phyloP scores from a whole-genome alignment of 106 monocot species.

The Dactylorhiza incarnata region DNA sequence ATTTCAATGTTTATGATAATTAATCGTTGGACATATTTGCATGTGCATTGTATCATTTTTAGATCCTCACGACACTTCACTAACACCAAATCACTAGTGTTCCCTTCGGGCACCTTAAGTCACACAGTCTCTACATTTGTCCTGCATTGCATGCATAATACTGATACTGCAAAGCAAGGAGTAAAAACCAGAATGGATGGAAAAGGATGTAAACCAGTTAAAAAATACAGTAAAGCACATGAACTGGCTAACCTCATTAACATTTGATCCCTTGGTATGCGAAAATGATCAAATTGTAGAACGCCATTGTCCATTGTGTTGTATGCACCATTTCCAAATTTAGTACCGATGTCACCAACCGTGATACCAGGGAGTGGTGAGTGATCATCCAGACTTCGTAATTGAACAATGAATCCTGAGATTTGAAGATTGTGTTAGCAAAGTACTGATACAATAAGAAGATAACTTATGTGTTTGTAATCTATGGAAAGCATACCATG shows the following conservation, averaged over 20 bases:
- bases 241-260: conserved; percentile 63
- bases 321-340: conserved; percentile 97
- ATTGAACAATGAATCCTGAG: conserved; percentile 93
- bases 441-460: neutral
- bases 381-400: conserved; percentile 94
- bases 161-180: neutral
- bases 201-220: neutral
- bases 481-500: conserved; percentile 48
- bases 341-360: conserved; percentile 90
- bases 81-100: no score
- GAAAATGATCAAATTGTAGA: conserved; percentile 81
- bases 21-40: no score
- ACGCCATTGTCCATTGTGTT: conserved; percentile 99
- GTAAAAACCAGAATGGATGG: neutral
- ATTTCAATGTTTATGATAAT: no score
- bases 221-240: conserved; percentile 9
- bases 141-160: neutral
- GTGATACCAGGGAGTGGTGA: conserved; percentile 85
- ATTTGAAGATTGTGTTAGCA: conserved; percentile 3
- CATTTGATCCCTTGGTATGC: conserved; percentile 95
- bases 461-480: neutral
- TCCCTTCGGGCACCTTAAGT: no score
- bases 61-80: no score
- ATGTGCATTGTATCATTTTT: no score
- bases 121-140: no score